Evolutionary conservation across 805 yeast genomes (phyloP), one percentile per base, ranked within the genome.

Genomic region (Candida suzukii): DNA sequence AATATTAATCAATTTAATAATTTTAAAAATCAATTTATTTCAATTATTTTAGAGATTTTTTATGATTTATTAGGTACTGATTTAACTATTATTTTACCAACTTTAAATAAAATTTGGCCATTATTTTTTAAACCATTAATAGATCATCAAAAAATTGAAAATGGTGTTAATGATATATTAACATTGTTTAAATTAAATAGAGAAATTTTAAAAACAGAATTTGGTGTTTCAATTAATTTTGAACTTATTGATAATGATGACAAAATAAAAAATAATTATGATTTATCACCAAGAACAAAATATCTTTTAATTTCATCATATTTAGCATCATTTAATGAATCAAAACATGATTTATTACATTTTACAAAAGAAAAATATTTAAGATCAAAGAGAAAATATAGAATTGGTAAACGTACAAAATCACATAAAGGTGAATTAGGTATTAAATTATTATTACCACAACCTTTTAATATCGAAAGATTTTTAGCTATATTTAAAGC

Each of bases 291-390:
- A 9, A 71, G 75, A 38, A 73, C 91, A 2, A 83, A 85, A 53
- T 86, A 74, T 53, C 61, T 90, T n/a, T 60, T 88, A 14, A 72
- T 88, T 26, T 87, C 96, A 1, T 80, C 95, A 1, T 90, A 83
- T 57, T 63, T 88, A 37, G 95, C 95, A 1, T 87, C 96, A 0
- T 84, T 75, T 54, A 76, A 78, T 42, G 84, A 82, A 25, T 78
- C 82, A 2, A 74, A 76, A 45, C 73, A 73, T 52, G 97, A 88
- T 58, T 64, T 79, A 52, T 73, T 77, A 39, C 66, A 75, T 40
- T 90, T 86, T 52, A 82, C 96, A 26, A 77, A 71, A 45, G 65
- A 83, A 35, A 75, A 69, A 46, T 76, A 71, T 13, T 66, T 70
- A 17, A 60, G 69, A 40, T 63, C 63, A 17, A 68, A 67, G 11